Evolutionary conservation across 2,329 filamentous ascomycete genomes (phyloP), one percentile per base, ranked within the genome.

Genomic region (Lizonia empirigonia): DNA sequence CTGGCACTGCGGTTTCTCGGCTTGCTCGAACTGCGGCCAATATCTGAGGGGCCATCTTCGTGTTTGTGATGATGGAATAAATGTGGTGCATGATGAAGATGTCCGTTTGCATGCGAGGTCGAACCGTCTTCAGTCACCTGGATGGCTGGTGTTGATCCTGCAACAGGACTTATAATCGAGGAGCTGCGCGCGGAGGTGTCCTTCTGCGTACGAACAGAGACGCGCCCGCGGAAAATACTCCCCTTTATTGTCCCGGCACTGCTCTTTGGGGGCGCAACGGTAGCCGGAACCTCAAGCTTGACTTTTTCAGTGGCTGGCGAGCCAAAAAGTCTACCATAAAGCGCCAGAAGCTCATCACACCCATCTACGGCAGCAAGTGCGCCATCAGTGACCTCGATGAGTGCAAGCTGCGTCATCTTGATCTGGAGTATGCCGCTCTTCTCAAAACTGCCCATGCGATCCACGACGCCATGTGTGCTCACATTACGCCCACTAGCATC

Each of bases 341-440:
- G 78, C 13, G 85, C 85, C 16, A 99, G 77, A 30, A 99, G 79
- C 72, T 97, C 91, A 58, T 90, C 85, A 68, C 89, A 92, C 53
- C 89, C 87, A 68, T 96, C 96, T 41, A 97, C 90, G 15, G 94
- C 93, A 49, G 87, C 84, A 50, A 90, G 87, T 0, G 91, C 85
- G 1, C 91, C 91, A 68, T 97, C 91, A 3, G 90, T 77, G 13
- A 94, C 77, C 73, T 97, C 93, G 3, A 94, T 74, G 16, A 99
- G 81, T 4, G 89, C 83, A 53, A 99, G 79, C 66, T 97, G 92
- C 9, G 93, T 97, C 84, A 97, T 96, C 72, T 96, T 96, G 55
- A 97, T 86, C 72, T 97, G 90, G n/a, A 99, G 76, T 33, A 99
- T 87, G 39, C 85, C 84, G 71, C 92, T 90, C 68, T 91, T 95